Percentiles rank a stretch among this genome's conserved stretches.
Evolutionary conservation across 176 grass and related monocot genomes (phyloP).

Genomic region (Oryza coarctata): DNA sequence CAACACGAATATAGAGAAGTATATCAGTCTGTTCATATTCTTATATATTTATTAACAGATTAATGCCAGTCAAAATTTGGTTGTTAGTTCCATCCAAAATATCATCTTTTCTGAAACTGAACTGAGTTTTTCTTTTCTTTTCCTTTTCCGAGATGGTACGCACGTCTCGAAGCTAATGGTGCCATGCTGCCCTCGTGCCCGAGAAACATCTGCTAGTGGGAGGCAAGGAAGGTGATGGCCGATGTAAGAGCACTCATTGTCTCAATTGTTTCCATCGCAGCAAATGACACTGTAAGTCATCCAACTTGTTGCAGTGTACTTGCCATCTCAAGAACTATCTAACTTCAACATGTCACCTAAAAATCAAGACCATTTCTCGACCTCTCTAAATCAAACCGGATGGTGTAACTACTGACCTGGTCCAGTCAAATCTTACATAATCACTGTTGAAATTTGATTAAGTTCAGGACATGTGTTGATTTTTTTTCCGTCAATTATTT

Average conservation of each 20-base stretch:
- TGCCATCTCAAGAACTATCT: neutral
- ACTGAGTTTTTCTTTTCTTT: neutral
- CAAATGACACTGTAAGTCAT: neutral
- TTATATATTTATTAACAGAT: neutral
- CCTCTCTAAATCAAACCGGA: no score
- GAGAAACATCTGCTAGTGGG: constrained; percentile 9
- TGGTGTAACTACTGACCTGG: no score
- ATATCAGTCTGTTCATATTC: neutral
- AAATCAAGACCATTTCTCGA: no score
- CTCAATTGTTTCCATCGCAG: neutral
- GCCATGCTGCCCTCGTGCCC: neutral
- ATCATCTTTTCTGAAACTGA: neutral
- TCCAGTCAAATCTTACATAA: neutral
- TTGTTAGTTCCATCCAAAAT: neutral
- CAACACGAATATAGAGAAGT: neutral
- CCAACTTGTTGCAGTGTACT: neutral
- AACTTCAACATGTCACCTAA: neutral
- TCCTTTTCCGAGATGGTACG: neutral
- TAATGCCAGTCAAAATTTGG: neutral
- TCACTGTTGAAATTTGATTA: neutral
- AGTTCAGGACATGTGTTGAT: neutral
- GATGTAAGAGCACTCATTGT: neutral
- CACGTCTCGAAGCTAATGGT: neutral
- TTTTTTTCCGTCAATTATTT: neutral
- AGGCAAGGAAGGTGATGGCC: neutral